Evolutionary conservation across 169 alveolate genomes (phyloP).

Genomic region (Cryptosporidium xiaoi): DNA sequence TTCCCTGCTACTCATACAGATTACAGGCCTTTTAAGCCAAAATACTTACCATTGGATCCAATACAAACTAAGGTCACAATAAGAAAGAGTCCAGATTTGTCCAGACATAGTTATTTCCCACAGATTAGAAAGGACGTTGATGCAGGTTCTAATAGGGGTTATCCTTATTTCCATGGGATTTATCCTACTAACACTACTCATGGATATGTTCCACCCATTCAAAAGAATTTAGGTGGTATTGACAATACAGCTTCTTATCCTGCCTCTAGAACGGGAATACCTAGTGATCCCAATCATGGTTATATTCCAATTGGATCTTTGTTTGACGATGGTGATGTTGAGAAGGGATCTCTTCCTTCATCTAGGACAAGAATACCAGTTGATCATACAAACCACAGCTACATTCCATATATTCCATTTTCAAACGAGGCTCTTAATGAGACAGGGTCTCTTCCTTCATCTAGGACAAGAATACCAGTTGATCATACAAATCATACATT

Average conservation of each 20-base stretch:
- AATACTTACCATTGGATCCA: conserved; percentile 12
- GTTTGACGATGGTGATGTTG: not conserved
- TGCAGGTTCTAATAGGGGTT: not conserved
- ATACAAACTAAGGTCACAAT: not conserved
- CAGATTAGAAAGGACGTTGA: not conserved
- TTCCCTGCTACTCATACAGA: conserved; percentile 72
- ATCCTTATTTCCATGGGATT: not conserved
- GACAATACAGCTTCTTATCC: conserved; percentile 31
- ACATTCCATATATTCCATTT: conserved; percentile 16
- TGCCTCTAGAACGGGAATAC: conserved; percentile 21
- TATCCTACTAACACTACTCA: conserved; percentile 7
- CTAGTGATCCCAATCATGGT: conserved; percentile 2
- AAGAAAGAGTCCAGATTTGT: not conserved
- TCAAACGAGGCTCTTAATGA: not conserved
- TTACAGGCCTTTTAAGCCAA: conserved; percentile 29
- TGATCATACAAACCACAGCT: conserved; percentile 12
- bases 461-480: conserved; percentile 32
- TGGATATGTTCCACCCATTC: not conserved
- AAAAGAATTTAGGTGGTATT: not conserved
- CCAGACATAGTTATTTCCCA: conserved; percentile 31
- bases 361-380: conserved; percentile 35
- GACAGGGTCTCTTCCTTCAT: conserved; percentile 28
- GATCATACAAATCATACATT: conserved; percentile 11
- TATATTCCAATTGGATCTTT: not conserved
- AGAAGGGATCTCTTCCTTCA: conserved; percentile 28